Conservation (phyloP, 352 stramenopile genomes). For the Phytophthora parvispora region DNA sequence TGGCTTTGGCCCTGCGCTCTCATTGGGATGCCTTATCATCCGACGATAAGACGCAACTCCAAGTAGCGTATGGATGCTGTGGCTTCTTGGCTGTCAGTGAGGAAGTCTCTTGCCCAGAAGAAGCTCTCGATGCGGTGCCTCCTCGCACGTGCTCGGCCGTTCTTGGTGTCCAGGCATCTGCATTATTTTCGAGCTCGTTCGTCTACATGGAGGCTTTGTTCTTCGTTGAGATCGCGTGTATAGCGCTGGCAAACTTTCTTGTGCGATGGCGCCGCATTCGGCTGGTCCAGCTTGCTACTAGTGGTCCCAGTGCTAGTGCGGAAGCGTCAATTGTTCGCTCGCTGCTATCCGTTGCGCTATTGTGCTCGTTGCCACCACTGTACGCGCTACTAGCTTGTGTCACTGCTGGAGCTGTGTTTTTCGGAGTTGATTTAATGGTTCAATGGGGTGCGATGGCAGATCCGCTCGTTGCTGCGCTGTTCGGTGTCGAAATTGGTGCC, state of each 20-base stretch:
- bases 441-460: conserved; percentile 49
- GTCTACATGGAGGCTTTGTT: conserved; percentile 45
- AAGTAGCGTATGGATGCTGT: conserved; percentile 60
- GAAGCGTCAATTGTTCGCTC: conserved; percentile 44
- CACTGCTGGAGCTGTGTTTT: conserved; percentile 34
- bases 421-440: conserved; percentile 53
- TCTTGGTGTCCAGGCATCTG: conserved; percentile 31
- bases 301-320: conserved; percentile 10
- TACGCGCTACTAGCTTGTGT: conserved; percentile 39
- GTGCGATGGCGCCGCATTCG: conserved; percentile 60
- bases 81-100: conserved; percentile 54
- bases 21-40: conserved; percentile 41
- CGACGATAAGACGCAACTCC: conserved; percentile 35
- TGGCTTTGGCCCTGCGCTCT: conserved; percentile 27
- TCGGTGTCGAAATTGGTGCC: conserved; percentile 51
- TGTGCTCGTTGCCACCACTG: conserved; percentile 52
- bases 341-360: conserved; percentile 34
- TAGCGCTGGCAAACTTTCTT: conserved; percentile 58
- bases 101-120: conserved; percentile 50
- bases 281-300: conserved; percentile 42
- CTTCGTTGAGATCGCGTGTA: conserved; percentile 42
- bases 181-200: conserved; percentile 51
- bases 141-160: conserved; percentile 48
- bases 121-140: conserved; percentile 49
- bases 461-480: conserved; percentile 40